phyloP scores from a whole-genome alignment of 2,329 filamentous ascomycete genomes.

The Pochonia chlamydosporia region DNA sequence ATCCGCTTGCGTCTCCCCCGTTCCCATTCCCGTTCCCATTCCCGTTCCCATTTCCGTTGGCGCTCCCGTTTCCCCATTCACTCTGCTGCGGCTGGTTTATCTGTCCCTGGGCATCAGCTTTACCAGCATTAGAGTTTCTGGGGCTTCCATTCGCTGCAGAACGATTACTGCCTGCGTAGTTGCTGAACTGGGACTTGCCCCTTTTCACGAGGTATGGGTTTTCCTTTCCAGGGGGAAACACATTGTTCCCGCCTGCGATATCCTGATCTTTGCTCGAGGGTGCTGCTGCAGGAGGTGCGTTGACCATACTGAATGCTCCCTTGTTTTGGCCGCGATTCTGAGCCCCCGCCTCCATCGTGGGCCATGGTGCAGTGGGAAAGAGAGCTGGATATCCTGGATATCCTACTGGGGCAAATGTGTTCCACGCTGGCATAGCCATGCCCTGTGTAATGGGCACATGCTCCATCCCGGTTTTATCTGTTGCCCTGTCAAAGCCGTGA shows the following conservation, averaged over 20 bases:
- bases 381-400: conserved; percentile 12
- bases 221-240: conserved; percentile 17
- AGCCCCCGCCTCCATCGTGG: neutral
- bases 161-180: conserved; percentile 9
- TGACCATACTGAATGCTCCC: conserved; percentile 11
- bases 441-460: conserved; percentile 25
- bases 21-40: neutral
- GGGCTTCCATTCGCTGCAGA: conserved; percentile 1
- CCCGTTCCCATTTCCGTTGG: conserved; percentile 13
- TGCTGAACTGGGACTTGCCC: conserved; percentile 15
- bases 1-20: neutral
- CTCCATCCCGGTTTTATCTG: conserved; percentile 12
- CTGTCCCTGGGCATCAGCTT: neutral
- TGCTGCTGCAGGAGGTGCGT: conserved; percentile 9
- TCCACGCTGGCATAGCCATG: conserved; percentile 18
- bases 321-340: conserved; percentile 1
- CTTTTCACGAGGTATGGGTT: conserved; percentile 22
- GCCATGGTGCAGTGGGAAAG: conserved; percentile 2
- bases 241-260: conserved; percentile 22
- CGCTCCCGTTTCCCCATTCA: conserved; percentile 11
- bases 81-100: neutral
- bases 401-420: conserved; percentile 14
- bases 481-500: conserved; percentile 26
- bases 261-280: conserved; percentile 16
- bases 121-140: conserved; percentile 3